Base-by-base conservation (phyloP, 2,329 filamentous ascomycete species). In the Harringtonia lauricola region DNA sequence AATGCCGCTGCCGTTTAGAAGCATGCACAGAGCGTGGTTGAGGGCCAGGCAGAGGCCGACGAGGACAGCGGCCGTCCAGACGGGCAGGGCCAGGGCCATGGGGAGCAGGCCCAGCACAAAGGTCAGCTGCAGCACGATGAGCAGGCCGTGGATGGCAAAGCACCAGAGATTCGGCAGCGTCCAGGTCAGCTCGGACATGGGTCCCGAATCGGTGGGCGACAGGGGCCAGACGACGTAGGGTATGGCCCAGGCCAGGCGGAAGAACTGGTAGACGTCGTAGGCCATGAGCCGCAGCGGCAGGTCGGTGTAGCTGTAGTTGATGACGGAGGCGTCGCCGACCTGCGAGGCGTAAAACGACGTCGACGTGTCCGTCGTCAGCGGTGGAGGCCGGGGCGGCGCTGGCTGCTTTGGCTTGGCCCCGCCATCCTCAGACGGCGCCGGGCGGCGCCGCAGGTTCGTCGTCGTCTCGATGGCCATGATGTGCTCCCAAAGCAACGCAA, bases 151-250 rank as follows among this genome's bases (percentile, higher is more conserved):
- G 7, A 83, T 54, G 15, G 60, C 53, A 19, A 86, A 57, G 45
- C 70, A 73, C 51, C 67, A 70, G 1, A 78, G 29, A 50, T 87
- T 87, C 36, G 61, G 57, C 14, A 54, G 46, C 0, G 73, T 80
- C 1, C 70, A 69, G 47, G 79, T 72, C 17, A 87, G 63, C 62
- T 89, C 84, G 52, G 81, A 78, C 38, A 83, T 63, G 40, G 67
- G 52, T 14, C 65, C 72, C 2, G 73, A 74, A 35, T 66, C 65
- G 43, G 64, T 64, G 2, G 78, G 71, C 14, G 56, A 58, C 8
- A 80, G 36, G 0, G 82, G 82, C 51, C 71, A 64, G n/a, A 85
- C 43, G 30, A 84, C 64, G 57, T 72, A 76, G 2, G 78, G 79
- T 18, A 83, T 56, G 4, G 71, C 68, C 70, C 72, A 76, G 43